phyloP scores from a whole-genome alignment of 2,329 filamentous ascomycete genomes.

The Talaromyces funiculosus region DNA sequence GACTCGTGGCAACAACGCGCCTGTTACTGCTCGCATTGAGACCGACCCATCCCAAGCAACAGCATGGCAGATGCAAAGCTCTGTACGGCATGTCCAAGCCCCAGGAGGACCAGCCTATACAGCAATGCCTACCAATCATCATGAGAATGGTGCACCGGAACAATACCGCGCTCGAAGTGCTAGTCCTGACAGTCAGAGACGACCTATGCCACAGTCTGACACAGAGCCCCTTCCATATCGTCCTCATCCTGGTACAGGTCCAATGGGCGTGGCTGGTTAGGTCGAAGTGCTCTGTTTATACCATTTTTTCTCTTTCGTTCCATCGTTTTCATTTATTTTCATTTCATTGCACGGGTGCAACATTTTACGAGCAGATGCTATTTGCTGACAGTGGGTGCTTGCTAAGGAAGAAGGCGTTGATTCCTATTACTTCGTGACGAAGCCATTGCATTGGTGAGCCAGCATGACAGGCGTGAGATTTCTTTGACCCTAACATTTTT shows the following conservation, averaged over 20 bases:
- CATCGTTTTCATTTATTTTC: neutral
- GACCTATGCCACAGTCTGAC: conserved; percentile 22
- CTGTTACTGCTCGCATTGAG: conserved; percentile 64
- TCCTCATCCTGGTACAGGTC: conserved; percentile 30
- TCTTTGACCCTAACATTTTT: too few species aligned
- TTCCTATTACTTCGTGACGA: conserved; percentile 13
- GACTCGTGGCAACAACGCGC: conserved; percentile 35
- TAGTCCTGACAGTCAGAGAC: conserved; percentile 29
- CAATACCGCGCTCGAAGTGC: conserved; percentile 30
- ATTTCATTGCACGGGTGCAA: conserved; percentile 11
- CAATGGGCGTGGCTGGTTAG: conserved; percentile 37
- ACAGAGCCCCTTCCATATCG: conserved; percentile 32
- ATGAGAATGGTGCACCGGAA: conserved; percentile 15
- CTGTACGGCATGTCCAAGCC: conserved; percentile 65
- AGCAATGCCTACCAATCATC: conserved; percentile 22
- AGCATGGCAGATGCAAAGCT: conserved; percentile 76
- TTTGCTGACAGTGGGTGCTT: conserved; percentile 8
- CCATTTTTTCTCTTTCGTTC: neutral
- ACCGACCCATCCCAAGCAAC: conserved; percentile 69
- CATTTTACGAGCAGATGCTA: conserved; percentile 8
- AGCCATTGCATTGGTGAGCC: conserved; percentile 13
- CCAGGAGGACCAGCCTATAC: conserved; percentile 35
- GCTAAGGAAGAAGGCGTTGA: conserved; percentile 14
- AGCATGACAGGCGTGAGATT: conserved; percentile 14
- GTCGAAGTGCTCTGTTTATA: neutral